Evolutionary conservation across 495 filamentous ascomycete species (phyloP).

Genomic region (Tuber borchii): DNA sequence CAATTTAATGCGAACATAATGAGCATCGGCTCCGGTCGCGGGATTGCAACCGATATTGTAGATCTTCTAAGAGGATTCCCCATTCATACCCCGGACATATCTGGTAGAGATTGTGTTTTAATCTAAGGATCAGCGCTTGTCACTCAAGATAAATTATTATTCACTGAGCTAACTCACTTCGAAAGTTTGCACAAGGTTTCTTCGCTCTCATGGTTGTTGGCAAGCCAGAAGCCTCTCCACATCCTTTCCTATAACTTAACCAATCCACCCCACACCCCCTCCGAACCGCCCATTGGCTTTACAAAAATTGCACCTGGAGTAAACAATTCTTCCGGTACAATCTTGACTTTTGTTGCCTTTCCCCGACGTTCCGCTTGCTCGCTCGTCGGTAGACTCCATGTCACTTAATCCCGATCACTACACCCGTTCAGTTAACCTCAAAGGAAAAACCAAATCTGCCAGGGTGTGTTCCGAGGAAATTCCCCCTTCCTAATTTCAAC

Average conservation of each 20-base stretch:
- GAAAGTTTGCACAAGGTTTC: slow-evolving; percentile 25
- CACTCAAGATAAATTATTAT: neutral
- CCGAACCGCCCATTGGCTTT: slow-evolving; percentile 9
- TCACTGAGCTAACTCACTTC: neutral
- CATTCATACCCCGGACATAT: slow-evolving; percentile 38
- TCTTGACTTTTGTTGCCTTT: slow-evolving; percentile 10
- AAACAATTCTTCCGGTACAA: slow-evolving; percentile 27
- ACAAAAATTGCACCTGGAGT: slow-evolving; percentile 24
- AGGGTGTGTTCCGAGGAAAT: neutral
- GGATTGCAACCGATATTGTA: slow-evolving; percentile 32
- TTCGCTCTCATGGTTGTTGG: slow-evolving; percentile 17
- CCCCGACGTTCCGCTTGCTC: slow-evolving; percentile 20
- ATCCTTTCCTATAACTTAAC: neutral
- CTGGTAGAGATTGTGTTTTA: slow-evolving; percentile 24
- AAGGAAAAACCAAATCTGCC: neutral
- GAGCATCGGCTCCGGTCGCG: slow-evolving; percentile 18
- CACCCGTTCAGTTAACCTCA: neutral
- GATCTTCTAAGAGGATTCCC: slow-evolving; percentile 36
- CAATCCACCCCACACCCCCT: slow-evolving; percentile 22
- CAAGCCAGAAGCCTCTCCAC: neutral
- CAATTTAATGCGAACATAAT: slow-evolving; percentile 36
- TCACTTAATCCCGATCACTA: slow-evolving; percentile 34
- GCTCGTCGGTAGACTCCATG: slow-evolving; percentile 28
- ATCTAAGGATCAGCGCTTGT: slow-evolving; percentile 3
- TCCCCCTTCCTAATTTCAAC: neutral